Conservation (phyloP, 1,139 yeast genomes). For the Lodderomyces orthopsilosis region DNA sequence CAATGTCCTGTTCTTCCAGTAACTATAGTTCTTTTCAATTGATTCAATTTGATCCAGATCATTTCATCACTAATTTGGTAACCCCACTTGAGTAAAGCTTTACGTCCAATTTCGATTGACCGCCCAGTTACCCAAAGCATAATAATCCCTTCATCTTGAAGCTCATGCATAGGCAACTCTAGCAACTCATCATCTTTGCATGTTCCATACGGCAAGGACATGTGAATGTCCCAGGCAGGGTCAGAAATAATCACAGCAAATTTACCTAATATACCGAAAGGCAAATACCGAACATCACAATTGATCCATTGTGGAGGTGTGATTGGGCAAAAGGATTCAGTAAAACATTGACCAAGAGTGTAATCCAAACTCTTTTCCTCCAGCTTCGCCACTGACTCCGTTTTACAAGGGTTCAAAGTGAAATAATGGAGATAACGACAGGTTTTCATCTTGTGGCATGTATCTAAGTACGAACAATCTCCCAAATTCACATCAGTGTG, state of each 20-base stretch:
- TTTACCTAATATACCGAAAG: slow-evolving; percentile 69
- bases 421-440: slow-evolving; percentile 84
- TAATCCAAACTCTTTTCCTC: slow-evolving; percentile 31
- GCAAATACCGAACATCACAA: slow-evolving; percentile 74
- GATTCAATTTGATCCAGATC: slow-evolving; percentile 90
- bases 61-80: slow-evolving; percentile 73
- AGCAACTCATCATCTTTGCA: slow-evolving; percentile 72
- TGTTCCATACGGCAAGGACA: slow-evolving; percentile 76
- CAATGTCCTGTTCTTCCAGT: slow-evolving; percentile 97
- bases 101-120: slow-evolving; percentile 83
- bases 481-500: slow-evolving; percentile 70
- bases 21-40: slow-evolving; percentile 80
- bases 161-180: slow-evolving; percentile 58
- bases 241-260: slow-evolving; percentile 88
- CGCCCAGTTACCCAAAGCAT: slow-evolving; percentile 94
- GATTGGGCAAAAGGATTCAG: slow-evolving; percentile 26
- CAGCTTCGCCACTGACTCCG: not conserved
- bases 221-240: slow-evolving; percentile 88
- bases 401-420: slow-evolving; percentile 48
- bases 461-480: slow-evolving; percentile 90
- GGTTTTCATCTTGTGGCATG: slow-evolving; percentile 80
- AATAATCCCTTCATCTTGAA: slow-evolving; percentile 82
- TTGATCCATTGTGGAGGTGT: slow-evolving; percentile 80
- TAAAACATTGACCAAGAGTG: slow-evolving; percentile 55
- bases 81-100: slow-evolving; percentile 79